Conservation (phyloP, 768 basidiomycete genomes). For the Lenzites betulinus region DNA sequence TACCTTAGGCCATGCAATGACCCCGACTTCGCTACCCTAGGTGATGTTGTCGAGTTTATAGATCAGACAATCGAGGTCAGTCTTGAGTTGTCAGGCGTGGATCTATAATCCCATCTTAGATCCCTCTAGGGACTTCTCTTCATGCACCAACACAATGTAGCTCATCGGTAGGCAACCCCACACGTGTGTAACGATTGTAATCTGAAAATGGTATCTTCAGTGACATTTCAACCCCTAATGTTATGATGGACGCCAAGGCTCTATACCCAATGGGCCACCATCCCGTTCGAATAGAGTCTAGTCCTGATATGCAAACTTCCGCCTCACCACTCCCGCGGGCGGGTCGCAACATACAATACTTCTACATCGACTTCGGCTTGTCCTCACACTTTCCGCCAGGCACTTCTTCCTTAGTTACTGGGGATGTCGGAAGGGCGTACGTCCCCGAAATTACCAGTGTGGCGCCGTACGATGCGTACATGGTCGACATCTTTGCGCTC, state of each 20-base stretch:
- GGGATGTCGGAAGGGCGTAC: slow-evolving; percentile 17
- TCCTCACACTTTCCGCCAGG: slow-evolving; percentile 18
- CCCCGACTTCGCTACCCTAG: slow-evolving; percentile 26
- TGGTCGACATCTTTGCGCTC: slow-evolving; percentile 26
- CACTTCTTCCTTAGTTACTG: slow-evolving; percentile 11
- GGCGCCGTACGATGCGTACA: slow-evolving; percentile 26
- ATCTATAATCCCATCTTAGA: background rate
- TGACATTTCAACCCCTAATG: slow-evolving; percentile 22
- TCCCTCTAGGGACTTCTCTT: slow-evolving; percentile 18
- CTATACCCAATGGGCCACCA: slow-evolving; percentile 25
- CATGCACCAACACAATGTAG: slow-evolving; percentile 19
- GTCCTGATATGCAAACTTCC: slow-evolving; percentile 36
- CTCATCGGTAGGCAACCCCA: slow-evolving; percentile 20
- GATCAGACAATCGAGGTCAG: background rate
- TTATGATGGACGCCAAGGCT: slow-evolving; percentile 26
- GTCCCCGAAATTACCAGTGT: slow-evolving; percentile 25
- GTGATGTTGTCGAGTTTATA: slow-evolving; percentile 18
- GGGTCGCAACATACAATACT: slow-evolving; percentile 36
- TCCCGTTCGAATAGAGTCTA: slow-evolving; percentile 29
- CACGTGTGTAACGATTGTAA: background rate
- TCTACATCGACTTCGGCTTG: slow-evolving; percentile 28
- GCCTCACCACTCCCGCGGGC: slow-evolving; percentile 35
- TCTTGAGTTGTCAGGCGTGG: background rate
- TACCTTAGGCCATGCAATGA: slow-evolving; percentile 20
- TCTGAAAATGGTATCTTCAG: too few relatives aligned